Conservation (phyloP, 2,329 filamentous ascomycete genomes). For the Alternaria longipes region DNA sequence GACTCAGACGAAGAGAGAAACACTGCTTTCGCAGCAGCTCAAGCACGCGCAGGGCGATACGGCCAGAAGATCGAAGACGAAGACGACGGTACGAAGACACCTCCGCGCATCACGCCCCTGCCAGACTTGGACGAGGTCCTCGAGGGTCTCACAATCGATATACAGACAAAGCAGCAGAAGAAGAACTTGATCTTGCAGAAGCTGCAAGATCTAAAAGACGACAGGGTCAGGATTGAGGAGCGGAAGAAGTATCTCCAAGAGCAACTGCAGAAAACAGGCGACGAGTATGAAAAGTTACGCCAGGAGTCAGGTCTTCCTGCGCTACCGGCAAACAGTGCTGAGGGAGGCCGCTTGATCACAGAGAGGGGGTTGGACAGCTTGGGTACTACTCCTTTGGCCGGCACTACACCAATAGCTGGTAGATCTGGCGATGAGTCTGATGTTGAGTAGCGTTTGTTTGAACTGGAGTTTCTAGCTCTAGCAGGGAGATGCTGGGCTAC, state of each 20-base stretch:
- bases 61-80: conserved; percentile 60
- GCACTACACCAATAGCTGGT: conserved; percentile 43
- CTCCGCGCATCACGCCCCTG: conserved; percentile 78
- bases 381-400: conserved; percentile 47
- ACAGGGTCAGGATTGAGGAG: conserved; percentile 72
- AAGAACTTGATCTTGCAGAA: conserved; percentile 68
- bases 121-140: conserved; percentile 76
- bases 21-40: conserved; percentile 85
- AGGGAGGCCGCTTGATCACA: conserved; percentile 39
- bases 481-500: conserved; percentile 8
- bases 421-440: conserved; percentile 36
- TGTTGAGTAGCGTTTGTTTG: conserved; percentile 35
- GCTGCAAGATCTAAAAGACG: conserved; percentile 72
- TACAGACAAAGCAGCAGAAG: conserved; percentile 68
- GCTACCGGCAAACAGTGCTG: conserved; percentile 38
- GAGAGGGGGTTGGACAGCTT: conserved; percentile 50
- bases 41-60: conserved; percentile 88
- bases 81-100: conserved; percentile 64
- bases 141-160: conserved; percentile 67
- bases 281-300: conserved; percentile 70
- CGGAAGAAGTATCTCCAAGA: conserved; percentile 83
- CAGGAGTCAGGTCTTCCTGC: conserved; percentile 57
- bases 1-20: conserved; percentile 70
- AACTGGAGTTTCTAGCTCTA: conserved; percentile 1
- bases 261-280: conserved; percentile 81